Conservation (phyloP, 2,329 filamentous ascomycete species). For the Aspergillus brasiliensis region DNA sequence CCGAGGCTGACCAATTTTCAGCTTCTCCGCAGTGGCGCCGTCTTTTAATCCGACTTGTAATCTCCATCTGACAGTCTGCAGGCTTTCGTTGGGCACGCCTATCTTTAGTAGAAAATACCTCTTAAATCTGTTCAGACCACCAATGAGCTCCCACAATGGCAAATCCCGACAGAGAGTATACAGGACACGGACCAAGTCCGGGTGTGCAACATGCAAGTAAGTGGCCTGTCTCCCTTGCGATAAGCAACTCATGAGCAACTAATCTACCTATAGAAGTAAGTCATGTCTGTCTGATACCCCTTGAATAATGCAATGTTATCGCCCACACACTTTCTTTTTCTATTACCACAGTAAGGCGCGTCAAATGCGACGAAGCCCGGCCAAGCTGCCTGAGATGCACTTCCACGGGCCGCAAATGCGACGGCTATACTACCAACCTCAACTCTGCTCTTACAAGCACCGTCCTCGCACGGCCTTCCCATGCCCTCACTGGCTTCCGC, state of each 20-base stretch:
- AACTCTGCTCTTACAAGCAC: background rate
- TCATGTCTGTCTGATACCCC: background rate
- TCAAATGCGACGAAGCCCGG: constrained; percentile 38
- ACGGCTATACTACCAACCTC: constrained; percentile 28
- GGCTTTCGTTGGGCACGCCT: no score
- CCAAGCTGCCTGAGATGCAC: constrained; percentile 32
- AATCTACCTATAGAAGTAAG: background rate
- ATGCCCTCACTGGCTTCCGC: constrained; percentile 6
- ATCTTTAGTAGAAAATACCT: no score
- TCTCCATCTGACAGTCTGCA: no score
- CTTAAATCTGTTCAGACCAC: no score
- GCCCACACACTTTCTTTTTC: background rate
- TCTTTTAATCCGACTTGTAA: no score
- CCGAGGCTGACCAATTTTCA: no score
- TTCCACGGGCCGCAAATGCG: constrained; percentile 35
- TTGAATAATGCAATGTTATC: background rate
- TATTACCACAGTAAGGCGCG: constrained; percentile 23
- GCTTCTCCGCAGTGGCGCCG: no score
- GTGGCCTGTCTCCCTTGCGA: background rate
- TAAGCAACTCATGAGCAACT: background rate
- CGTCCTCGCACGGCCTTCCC: constrained; percentile 11
- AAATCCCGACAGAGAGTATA: background rate
- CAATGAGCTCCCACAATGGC: no score
- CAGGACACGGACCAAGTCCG: constrained; percentile 7
- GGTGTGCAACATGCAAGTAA: constrained; percentile 15